Percentiles rank a stretch among this genome's conserved stretches.
phyloP scores from a whole-genome alignment of 2,329 filamentous ascomycete genomes.

The Helotiales sp. region DNA sequence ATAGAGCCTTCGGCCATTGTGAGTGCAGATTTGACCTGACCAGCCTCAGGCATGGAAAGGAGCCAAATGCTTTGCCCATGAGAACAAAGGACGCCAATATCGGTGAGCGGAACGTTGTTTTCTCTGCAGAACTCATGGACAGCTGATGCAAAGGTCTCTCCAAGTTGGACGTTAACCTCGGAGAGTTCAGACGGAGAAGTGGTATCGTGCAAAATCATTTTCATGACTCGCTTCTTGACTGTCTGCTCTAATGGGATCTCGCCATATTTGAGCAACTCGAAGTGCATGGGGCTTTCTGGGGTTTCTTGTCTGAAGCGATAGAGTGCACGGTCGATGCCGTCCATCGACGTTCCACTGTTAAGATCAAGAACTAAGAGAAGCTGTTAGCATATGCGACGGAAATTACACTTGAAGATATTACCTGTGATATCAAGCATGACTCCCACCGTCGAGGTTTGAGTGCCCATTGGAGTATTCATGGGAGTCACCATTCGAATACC shows the following conservation, averaged over 20 bases:
- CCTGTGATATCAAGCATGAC: neutral
- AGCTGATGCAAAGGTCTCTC: slow-evolving; percentile 59
- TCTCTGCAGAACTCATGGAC: slow-evolving; percentile 55
- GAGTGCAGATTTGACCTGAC: slow-evolving; percentile 53
- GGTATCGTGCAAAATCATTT: slow-evolving; percentile 59
- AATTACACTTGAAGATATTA: neutral
- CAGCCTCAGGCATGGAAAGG: slow-evolving; percentile 55
- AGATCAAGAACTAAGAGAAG: neutral
- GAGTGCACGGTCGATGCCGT: slow-evolving; percentile 62
- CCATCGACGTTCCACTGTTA: slow-evolving; percentile 33
- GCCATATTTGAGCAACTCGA: slow-evolving; percentile 61
- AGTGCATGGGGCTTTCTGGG: slow-evolving; percentile 57
- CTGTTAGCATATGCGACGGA: neutral
- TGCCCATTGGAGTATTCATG: neutral
- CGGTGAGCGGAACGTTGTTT: slow-evolving; percentile 49
- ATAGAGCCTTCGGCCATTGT: slow-evolving; percentile 63
- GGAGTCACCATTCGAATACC: neutral
- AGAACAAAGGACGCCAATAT: slow-evolving; percentile 60
- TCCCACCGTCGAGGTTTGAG: neutral
- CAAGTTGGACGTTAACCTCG: slow-evolving; percentile 61
- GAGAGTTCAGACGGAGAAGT: slow-evolving; percentile 59
- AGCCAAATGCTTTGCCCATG: slow-evolving; percentile 66
- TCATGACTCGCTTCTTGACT: slow-evolving; percentile 62
- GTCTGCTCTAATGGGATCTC: slow-evolving; percentile 58
- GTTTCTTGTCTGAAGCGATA: slow-evolving; percentile 60